A percentile compares a stretch with the other conserved stretches of the same genome.
These are phyloP conservation scores for Boehmeria nivea DNA, from an alignment of 306 rosid genomes.

Conservation along the genomic window DNA sequence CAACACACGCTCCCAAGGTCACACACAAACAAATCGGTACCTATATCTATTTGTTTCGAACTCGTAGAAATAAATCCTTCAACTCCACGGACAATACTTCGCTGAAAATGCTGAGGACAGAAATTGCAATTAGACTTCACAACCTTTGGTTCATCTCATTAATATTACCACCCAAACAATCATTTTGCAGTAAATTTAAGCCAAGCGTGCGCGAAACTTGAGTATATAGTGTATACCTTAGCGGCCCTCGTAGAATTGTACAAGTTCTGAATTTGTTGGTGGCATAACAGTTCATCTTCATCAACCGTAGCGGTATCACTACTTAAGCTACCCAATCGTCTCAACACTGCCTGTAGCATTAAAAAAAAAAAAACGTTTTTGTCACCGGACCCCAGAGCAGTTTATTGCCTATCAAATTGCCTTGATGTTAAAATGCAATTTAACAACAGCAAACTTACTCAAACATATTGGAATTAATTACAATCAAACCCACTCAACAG, in stretches of 20 bases:
- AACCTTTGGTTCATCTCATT: no score
- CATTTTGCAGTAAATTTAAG: no score
- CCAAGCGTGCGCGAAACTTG: no score
- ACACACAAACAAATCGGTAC: slow-evolving; percentile 27
- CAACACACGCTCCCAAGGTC: background rate
- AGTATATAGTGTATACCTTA: slow-evolving; percentile 43
- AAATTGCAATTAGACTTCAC: slow-evolving; percentile 13
- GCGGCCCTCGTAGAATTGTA: slow-evolving; percentile 72
- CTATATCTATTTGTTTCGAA: slow-evolving; percentile 82
- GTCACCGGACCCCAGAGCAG: no score
- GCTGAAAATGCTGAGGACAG: slow-evolving; percentile 69
- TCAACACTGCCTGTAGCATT: slow-evolving; percentile 66
- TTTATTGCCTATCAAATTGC: no score
- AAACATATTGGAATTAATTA: no score
- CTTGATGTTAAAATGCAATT: no score
- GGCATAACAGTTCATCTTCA: slow-evolving; percentile 69
- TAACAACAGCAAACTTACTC: no score
- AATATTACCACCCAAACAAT: no score
- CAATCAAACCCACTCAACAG: no score
- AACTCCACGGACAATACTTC: slow-evolving; percentile 71
- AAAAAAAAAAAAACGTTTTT: background rate
- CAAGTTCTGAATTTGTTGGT: slow-evolving; percentile 64
- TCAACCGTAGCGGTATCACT: slow-evolving; percentile 56
- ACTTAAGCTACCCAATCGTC: slow-evolving; percentile 70
- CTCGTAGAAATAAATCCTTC: slow-evolving; percentile 62